phyloP scores from a whole-genome alignment of 2,329 filamentous ascomycete species.

The Trichoderma oligosporum region DNA sequence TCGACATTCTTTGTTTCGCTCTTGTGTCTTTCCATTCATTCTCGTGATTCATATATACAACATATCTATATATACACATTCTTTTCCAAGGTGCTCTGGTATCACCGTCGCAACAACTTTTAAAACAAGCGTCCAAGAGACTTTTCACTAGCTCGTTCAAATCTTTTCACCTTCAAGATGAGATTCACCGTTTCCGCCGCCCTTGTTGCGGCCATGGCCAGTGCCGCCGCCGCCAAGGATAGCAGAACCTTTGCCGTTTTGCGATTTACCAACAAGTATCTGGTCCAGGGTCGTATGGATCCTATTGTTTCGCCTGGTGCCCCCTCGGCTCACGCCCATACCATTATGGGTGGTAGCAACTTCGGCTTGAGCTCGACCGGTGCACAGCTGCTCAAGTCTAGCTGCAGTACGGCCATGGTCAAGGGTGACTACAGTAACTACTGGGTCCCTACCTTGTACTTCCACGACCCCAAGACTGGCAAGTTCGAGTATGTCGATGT shows the following conservation, averaged over 20 bases:
- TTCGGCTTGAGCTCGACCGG: slow-evolving; percentile 62
- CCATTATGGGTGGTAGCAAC: slow-evolving; percentile 65
- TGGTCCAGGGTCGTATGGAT: slow-evolving; percentile 61
- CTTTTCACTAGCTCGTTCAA: neutral
- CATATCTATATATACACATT: too few species aligned
- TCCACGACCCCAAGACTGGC: slow-evolving; percentile 58
- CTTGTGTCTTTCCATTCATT: slow-evolving; percentile 33
- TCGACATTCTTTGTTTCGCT: slow-evolving; percentile 28
- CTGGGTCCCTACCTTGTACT: slow-evolving; percentile 72
- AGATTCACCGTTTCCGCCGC: slow-evolving; percentile 33
- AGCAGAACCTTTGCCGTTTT: slow-evolving; percentile 63
- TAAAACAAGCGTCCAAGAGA: slow-evolving; percentile 12
- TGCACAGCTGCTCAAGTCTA: slow-evolving; percentile 54
- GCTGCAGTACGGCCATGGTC: slow-evolving; percentile 68
- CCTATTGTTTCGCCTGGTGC: slow-evolving; percentile 63
- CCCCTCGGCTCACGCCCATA: slow-evolving; percentile 62
- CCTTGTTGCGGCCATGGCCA: slow-evolving; percentile 39
- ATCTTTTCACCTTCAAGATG: slow-evolving; percentile 29
- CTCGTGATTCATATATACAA: slow-evolving; percentile 22
- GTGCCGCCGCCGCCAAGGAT: slow-evolving; percentile 40
- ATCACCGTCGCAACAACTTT: slow-evolving; percentile 28
- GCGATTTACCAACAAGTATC: slow-evolving; percentile 63
- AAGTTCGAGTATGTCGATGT: slow-evolving; percentile 63
- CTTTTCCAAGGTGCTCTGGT: slow-evolving; percentile 34
- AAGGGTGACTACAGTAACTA: slow-evolving; percentile 70